Conservation (phyloP, 2,329 filamentous ascomycete genomes). For the Atkinsonella hypoxylon region DNA sequence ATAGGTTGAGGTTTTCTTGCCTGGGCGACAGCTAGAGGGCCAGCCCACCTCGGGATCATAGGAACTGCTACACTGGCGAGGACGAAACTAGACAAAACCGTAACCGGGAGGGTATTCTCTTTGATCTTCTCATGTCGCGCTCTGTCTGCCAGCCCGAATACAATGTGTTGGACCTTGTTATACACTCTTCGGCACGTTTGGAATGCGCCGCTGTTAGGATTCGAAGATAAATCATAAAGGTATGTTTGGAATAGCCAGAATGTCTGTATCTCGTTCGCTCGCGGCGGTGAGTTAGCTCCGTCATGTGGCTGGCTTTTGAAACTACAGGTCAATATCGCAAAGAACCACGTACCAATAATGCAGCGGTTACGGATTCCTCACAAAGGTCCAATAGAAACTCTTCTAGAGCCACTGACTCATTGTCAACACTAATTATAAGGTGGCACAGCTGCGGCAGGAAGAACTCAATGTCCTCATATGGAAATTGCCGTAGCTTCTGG, state of each 20-base stretch:
- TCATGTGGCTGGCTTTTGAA: not conserved
- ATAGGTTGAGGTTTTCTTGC: slow-evolving; percentile 56
- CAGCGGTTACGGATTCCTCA: slow-evolving; percentile 77
- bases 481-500: slow-evolving; percentile 78
- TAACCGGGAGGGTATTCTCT: slow-evolving; percentile 70
- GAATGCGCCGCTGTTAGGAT: slow-evolving; percentile 65
- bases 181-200: slow-evolving; percentile 74
- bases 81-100: slow-evolving; percentile 69
- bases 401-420: slow-evolving; percentile 83
- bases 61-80: slow-evolving; percentile 66
- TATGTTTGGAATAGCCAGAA: slow-evolving; percentile 89
- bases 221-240: slow-evolving; percentile 65
- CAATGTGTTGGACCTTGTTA: slow-evolving; percentile 80
- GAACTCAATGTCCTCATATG: slow-evolving; percentile 87
- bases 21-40: slow-evolving; percentile 70
- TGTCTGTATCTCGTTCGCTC: slow-evolving; percentile 39
- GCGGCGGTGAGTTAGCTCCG: slow-evolving; percentile 11
- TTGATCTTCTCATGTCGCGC: slow-evolving; percentile 62
- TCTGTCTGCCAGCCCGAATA: slow-evolving; percentile 65
- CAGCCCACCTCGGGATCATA: slow-evolving; percentile 64
- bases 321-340: not conserved
- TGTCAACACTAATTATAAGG: slow-evolving; percentile 77
- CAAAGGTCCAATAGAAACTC: slow-evolving; percentile 79
- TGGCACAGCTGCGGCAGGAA: slow-evolving; percentile 82
- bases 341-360: slow-evolving; percentile 53